A percentile compares a stretch with the other conserved stretches of the same genome.
Conservation (phyloP, 148 eudicot genomes). For the Drosera capensis region DNA sequence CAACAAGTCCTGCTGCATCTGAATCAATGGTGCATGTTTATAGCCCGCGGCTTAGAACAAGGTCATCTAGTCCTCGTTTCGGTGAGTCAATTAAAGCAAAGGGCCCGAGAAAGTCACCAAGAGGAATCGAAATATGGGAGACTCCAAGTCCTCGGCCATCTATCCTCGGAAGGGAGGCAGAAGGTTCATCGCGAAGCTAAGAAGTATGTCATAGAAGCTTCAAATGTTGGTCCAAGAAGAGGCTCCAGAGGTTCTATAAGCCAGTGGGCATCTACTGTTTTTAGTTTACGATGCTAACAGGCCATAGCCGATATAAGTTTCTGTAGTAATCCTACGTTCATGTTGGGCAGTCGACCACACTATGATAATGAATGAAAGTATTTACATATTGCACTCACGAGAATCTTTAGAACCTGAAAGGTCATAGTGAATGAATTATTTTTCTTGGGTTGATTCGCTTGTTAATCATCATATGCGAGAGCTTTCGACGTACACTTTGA, state of each 20-base stretch:
- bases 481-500: too few species aligned
- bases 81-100: constrained; percentile 22
- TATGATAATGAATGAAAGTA: constrained; percentile 8
- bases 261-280: constrained; percentile 5
- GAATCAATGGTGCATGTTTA: constrained; percentile 35
- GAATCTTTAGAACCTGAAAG: too few species aligned
- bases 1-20: constrained; percentile 24
- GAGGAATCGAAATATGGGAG: constrained; percentile 43
- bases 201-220: constrained; percentile 3
- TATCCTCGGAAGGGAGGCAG: constrained; percentile 25
- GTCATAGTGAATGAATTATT: too few species aligned
- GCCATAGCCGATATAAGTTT: constrained; percentile 6
- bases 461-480: too few species aligned
- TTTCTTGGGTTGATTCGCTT: too few species aligned
- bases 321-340: constrained; percentile 8
- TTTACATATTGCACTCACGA: neutral
- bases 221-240: constrained; percentile 12
- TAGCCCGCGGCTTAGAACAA: constrained; percentile 39
- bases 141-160: constrained; percentile 54
- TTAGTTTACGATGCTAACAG: constrained; percentile 7
- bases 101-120: constrained; percentile 28
- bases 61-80: constrained; percentile 32
- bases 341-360: constrained; percentile 9
- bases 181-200: constrained; percentile 30
- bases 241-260: constrained; percentile 35